Base-by-base conservation (phyloP, 371 early-diverging fungal genomes). In the Apophysomyces variabilis region DNA sequence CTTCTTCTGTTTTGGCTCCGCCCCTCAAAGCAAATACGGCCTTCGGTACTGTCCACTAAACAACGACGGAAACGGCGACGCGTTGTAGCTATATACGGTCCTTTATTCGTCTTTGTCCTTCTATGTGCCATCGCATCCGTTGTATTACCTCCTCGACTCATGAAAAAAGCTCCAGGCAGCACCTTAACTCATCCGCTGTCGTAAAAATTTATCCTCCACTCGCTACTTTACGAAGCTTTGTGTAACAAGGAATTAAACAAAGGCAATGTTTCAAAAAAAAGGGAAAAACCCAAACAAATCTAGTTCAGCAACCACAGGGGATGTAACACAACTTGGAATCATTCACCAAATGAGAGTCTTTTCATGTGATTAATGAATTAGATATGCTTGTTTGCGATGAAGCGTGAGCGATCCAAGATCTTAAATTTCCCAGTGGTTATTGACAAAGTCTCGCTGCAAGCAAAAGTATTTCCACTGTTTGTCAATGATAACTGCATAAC, bases 1-100 rank as follows among this genome's bases (percentile, higher is more conserved):
- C 82, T 85, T 38, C 91, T 92, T 89, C 71, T 93, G 56, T 93
- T 93, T 71, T 93, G 93, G 93, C 73, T 92, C 50, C 84, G 86
- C 13, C 93, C 93, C 0, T 85, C 84, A 64, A 83, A 89, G 59
- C 93, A 93, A 76, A 87, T 91, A 67, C 83, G 88, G n/a, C 76
- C 85, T 38, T 91, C 90, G 11, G 90, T 93, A 57, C 90, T 85
- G 68, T 87, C 92, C 45, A 74, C 83, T 58, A 85, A 83, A 62
- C 80, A 90, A 70, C 74, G 86, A 57, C 75, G 79, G 18, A 80
- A 80, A 63, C 77, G 93, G 41, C 73, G 85, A 18, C 79, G 82
- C 11, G 85, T 85, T 38, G 83, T 86, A 1, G 81, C 90, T 60
- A 38, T 74, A 5, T 93, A 90, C 62, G 91, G 92, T 4, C 62